Percentiles rank a stretch among this genome's conserved stretches.
Conservation (phyloP, 1,284 basidiomycete species). For the Leccinum fuscescens region DNA sequence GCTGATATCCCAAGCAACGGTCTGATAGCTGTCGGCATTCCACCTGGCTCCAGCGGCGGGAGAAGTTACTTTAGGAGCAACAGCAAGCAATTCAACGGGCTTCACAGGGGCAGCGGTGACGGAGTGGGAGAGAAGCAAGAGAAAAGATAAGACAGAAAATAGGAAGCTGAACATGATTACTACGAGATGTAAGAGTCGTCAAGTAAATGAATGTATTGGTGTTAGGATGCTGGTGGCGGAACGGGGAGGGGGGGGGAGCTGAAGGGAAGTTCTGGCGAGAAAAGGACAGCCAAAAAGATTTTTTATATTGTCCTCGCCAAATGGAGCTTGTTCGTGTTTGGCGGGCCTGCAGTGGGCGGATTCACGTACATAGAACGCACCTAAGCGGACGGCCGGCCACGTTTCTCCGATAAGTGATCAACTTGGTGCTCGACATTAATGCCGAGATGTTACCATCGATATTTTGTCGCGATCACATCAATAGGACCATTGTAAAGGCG, state of each 20-base stretch:
- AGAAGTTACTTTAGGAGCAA: conserved; percentile 44
- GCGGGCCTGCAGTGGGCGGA: background rate
- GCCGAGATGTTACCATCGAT: background rate
- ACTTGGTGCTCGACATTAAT: background rate
- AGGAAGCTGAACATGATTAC: conserved; percentile 23
- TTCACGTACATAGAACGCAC: background rate
- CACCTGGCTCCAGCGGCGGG: conserved; percentile 36
- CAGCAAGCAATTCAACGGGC: conserved; percentile 40
- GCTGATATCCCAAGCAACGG: conserved; percentile 43
- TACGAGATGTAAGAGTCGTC: conserved; percentile 9
- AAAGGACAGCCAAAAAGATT: background rate
- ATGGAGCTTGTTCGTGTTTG: conserved; percentile 26
- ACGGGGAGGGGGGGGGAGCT: background rate
- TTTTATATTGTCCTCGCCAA: conserved; percentile 19
- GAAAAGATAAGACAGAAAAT: conserved; percentile 21
- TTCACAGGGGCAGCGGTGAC: conserved; percentile 32
- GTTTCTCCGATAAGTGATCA: background rate
- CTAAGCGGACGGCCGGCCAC: background rate
- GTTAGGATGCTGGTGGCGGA: conserved; percentile 2
- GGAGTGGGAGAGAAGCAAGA: conserved; percentile 18
- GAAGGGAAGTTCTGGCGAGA: conserved; percentile 2
- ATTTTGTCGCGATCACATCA: background rate
- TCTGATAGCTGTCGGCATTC: conserved; percentile 37
- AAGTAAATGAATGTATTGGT: conserved; percentile 21
- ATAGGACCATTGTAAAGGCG: background rate